Evolutionary conservation across 306 rosid species (phyloP).

Genomic region (Trifolium repens): DNA sequence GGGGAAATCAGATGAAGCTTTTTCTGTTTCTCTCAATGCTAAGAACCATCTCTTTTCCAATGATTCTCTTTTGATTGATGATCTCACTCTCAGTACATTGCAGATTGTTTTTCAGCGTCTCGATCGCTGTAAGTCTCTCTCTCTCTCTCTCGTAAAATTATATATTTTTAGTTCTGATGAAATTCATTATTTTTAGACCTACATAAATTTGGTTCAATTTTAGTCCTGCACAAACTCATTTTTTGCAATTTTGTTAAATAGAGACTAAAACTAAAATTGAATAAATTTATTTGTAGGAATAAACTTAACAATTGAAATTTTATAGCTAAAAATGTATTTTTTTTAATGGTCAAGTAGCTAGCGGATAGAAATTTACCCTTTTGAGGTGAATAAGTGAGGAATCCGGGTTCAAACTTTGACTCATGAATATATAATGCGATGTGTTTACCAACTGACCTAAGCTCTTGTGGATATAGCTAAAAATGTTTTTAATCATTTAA

Average conservation of each 20-base stretch:
- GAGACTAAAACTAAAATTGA: background rate
- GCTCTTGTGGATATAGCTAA: no score
- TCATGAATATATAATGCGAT: no score
- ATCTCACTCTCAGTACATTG: constrained; percentile 93
- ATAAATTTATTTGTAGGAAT: background rate
- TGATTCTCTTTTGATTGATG: constrained; percentile 79
- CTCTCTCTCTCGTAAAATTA: background rate
- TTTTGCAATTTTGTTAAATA: background rate
- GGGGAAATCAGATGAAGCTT: constrained; percentile 87
- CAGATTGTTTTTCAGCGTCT: constrained; percentile 92
- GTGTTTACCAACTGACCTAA: no score
- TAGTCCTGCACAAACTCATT: no score
- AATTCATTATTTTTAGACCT: background rate
- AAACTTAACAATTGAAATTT: background rate
- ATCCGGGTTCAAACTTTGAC: no score
- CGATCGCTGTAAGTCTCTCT: constrained; percentile 67
- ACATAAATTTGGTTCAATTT: background rate
- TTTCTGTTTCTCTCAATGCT: constrained; percentile 69
- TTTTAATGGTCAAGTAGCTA: no score
- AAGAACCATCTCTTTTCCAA: constrained; percentile 65
- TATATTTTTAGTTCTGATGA: background rate
- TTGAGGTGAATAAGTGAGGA: no score
- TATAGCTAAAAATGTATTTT: background rate
- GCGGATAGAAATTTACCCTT: no score
- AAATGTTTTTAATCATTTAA: no score